phyloP scores from a whole-genome alignment of 2,329 filamentous ascomycete genomes.

The Beauveria pseudobassiana region DNA sequence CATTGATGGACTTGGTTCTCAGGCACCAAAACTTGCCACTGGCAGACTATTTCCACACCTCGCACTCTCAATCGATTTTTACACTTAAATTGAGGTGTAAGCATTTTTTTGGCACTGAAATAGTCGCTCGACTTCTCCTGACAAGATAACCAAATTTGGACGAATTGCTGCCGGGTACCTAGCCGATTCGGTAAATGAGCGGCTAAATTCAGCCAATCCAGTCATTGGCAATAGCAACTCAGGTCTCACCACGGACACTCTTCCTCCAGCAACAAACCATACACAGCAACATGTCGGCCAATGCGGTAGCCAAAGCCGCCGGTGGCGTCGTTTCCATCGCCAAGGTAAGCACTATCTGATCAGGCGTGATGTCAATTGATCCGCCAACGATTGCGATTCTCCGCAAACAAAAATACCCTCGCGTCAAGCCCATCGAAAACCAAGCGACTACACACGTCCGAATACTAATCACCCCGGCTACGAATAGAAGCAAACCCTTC shows the following conservation, averaged over 20 bases:
- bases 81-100: too few species aligned
- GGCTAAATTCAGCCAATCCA: slow-evolving; percentile 14
- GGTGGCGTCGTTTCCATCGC: slow-evolving; percentile 48
- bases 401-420: neutral
- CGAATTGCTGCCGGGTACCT: neutral
- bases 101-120: too few species aligned
- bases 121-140: neutral
- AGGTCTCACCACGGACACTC: neutral
- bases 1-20: too few species aligned
- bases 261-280: slow-evolving; percentile 13
- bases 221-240: slow-evolving; percentile 9
- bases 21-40: too few species aligned
- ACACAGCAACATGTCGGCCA: slow-evolving; percentile 49
- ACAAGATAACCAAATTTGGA: neutral
- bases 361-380: slow-evolving; percentile 16
- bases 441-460: slow-evolving; percentile 12
- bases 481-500: slow-evolving; percentile 85
- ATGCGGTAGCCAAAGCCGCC: slow-evolving; percentile 49
- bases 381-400: slow-evolving; percentile 5
- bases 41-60: too few species aligned
- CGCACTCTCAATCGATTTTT: too few species aligned
- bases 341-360: slow-evolving; percentile 43
- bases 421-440: slow-evolving; percentile 2
- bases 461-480: slow-evolving; percentile 10
- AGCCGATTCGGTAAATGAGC: slow-evolving; percentile 12